Evolutionary conservation across 345 rosid genomes (phyloP).

Genomic region (Fremontodendron californicum): DNA sequence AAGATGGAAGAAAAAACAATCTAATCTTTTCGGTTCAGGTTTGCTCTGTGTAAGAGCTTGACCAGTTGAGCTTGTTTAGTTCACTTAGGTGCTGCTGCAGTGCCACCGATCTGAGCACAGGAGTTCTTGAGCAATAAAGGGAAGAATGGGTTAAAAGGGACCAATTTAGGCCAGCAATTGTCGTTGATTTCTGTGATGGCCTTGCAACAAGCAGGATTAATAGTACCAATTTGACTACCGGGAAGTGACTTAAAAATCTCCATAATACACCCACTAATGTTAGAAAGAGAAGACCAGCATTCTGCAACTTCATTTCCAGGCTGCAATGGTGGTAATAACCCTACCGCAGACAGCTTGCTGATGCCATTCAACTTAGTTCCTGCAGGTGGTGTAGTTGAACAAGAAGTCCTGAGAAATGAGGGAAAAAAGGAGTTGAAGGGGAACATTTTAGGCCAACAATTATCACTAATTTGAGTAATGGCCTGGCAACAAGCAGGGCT

Average conservation of each 20-base stretch:
- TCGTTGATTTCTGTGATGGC: background rate
- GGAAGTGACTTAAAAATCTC: background rate
- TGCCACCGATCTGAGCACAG: background rate
- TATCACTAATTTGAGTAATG: background rate
- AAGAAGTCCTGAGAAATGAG: background rate
- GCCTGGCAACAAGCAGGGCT: constrained; percentile 10
- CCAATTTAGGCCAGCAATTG: background rate
- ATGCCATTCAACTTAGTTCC: background rate
- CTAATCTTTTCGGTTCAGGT: background rate
- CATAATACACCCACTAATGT: background rate
- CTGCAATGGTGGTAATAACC: background rate
- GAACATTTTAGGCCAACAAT: constrained; percentile 15
- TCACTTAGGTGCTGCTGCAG: background rate
- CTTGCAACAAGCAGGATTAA: background rate
- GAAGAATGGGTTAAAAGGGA: background rate
- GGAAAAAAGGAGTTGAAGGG: background rate
- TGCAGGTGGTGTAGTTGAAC: background rate
- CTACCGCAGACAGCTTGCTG: background rate
- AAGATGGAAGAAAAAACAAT: background rate
- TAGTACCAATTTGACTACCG: background rate
- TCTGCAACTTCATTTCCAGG: background rate
- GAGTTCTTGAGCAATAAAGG: background rate
- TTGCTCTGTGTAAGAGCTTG: background rate
- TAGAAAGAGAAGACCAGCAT: background rate
- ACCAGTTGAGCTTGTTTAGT: background rate